Conservation (phyloP, 768 basidiomycete species). For the Lentinula aciculospora region DNA sequence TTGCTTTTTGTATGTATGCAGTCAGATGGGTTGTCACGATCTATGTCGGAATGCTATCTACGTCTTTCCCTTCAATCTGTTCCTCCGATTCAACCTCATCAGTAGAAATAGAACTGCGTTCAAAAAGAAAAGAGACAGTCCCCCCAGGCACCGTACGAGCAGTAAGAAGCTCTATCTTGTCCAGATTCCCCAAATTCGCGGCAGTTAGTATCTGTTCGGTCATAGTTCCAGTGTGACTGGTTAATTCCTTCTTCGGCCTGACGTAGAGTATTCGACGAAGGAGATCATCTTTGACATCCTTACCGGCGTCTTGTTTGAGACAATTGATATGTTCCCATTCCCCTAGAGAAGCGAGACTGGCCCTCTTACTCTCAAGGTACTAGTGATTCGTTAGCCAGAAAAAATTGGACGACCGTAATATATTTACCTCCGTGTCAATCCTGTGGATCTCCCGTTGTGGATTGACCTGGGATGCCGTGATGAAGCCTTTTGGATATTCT, state of each 20-base stretch:
- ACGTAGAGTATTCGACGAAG: conserved; percentile 44
- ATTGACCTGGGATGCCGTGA: conserved; percentile 60
- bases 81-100: background rate
- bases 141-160: conserved; percentile 52
- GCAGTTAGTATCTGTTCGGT: conserved; percentile 28
- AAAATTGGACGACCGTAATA: background rate
- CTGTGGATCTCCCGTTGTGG: conserved; percentile 29
- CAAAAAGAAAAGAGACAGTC: conserved; percentile 72
- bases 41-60: too few relatives aligned
- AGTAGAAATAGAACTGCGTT: conserved; percentile 32
- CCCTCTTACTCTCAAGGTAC: conserved; percentile 66
- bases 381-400: background rate
- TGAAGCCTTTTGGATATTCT: conserved; percentile 42
- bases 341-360: conserved; percentile 62
- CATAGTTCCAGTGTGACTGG: background rate
- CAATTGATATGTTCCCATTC: conserved; percentile 88
- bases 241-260: background rate
- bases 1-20: background rate
- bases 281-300: conserved; percentile 60
- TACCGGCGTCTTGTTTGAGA: conserved; percentile 35
- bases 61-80: background rate
- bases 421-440: conserved; percentile 46
- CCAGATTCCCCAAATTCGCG: conserved; percentile 44
- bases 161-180: conserved; percentile 24
- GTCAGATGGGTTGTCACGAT: background rate